Percentiles rank a stretch among this genome's conserved stretches.
Evolutionary conservation across 176 grass and related monocot species (phyloP).

Genomic region (Aegilops tauschii): DNA sequence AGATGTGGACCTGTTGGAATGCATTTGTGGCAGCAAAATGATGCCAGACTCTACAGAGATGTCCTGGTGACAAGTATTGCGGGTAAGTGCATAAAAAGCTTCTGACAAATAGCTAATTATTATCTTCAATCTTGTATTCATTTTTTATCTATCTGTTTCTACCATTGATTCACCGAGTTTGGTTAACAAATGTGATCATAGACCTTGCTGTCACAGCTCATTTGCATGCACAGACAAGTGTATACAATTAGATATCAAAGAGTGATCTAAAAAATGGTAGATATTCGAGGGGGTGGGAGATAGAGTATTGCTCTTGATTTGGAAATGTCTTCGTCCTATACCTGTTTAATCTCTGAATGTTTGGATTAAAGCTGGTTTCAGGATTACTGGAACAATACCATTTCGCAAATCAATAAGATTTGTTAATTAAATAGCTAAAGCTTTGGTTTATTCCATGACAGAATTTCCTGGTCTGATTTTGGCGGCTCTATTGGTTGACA

Average conservation of each 20-base stretch:
- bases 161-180: not conserved
- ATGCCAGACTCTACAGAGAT: constrained; percentile 49
- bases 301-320: not conserved
- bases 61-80: constrained; percentile 64
- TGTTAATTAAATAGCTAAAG: not conserved
- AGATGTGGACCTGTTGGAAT: constrained; percentile 27
- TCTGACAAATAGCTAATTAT: constrained; percentile 3
- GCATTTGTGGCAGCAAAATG: constrained; percentile 20
- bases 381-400: not conserved
- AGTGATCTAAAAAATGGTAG: not conserved
- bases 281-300: not conserved
- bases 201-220: not conserved
- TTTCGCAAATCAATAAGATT: not conserved
- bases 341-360: not conserved
- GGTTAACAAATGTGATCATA: not conserved
- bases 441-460: constrained; percentile 27
- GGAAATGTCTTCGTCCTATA: not conserved
- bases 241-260: not conserved
- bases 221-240: not conserved
- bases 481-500: constrained; percentile 59
- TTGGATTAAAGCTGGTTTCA: not conserved
- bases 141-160: not conserved
- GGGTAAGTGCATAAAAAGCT: constrained; percentile 31
- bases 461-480: constrained; percentile 70
- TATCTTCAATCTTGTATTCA: not conserved